phyloP scores from a whole-genome alignment of 2,329 filamentous ascomycete species.

The Ceratocystiopsis brevicomis region DNA sequence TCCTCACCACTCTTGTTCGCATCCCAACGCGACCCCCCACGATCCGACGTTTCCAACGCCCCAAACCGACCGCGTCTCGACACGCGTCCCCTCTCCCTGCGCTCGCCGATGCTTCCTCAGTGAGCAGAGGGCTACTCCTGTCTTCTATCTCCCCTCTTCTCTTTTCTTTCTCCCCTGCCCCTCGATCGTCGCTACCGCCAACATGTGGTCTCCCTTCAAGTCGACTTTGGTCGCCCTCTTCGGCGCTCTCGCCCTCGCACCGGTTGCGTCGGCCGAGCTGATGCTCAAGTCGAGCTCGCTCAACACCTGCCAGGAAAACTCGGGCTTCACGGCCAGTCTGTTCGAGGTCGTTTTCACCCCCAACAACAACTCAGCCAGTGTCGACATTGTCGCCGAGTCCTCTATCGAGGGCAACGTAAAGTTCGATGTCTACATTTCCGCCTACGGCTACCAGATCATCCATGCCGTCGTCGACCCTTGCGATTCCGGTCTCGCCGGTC shows the following conservation, averaged over 20 bases:
- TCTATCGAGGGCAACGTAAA: slow-evolving; percentile 54
- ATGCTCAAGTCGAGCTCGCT: slow-evolving; percentile 35
- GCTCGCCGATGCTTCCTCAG: too few relatives aligned
- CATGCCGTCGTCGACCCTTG: slow-evolving; percentile 51
- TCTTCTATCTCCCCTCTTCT: too few relatives aligned
- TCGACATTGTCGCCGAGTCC: slow-evolving; percentile 56
- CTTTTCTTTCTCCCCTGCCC: background rate
- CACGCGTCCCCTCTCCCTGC: too few relatives aligned
- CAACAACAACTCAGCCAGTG: slow-evolving; percentile 40
- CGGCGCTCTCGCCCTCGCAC: slow-evolving; percentile 9
- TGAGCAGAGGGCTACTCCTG: too few relatives aligned
- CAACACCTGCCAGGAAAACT: slow-evolving; percentile 57
- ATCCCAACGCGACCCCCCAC: too few relatives aligned
- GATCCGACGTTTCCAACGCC: too few relatives aligned
- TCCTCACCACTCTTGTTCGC: background rate
- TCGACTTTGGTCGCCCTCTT: slow-evolving; percentile 27
- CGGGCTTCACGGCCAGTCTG: slow-evolving; percentile 58
- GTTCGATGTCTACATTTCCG: slow-evolving; percentile 49
- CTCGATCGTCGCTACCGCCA: background rate
- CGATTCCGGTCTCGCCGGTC: slow-evolving; percentile 38
- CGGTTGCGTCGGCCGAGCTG: slow-evolving; percentile 20
- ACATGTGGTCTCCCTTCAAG: slow-evolving; percentile 18
- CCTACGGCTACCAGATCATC: slow-evolving; percentile 53
- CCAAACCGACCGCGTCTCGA: too few relatives aligned
- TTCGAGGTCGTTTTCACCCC: slow-evolving; percentile 60